Evolutionary conservation across 441 rosid species (phyloP), one percentile per base, ranked within the genome.

Genomic region (Capsella rubella): DNA sequence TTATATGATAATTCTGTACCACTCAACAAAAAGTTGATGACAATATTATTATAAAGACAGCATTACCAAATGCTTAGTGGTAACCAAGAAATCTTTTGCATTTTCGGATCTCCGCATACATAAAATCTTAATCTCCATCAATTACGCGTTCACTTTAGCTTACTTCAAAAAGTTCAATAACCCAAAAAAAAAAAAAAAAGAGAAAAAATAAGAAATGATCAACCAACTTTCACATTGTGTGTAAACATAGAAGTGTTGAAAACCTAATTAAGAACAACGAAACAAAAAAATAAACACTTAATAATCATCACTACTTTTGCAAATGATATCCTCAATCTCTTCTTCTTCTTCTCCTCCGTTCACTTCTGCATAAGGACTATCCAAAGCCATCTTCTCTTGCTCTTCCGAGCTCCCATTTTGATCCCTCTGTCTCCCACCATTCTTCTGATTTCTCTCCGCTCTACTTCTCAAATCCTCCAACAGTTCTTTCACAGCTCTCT

Each of bases 351-450:
- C 50, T 25, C 13, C 70, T 31, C 18, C 6, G 6, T 29, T 43
- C 18, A 81, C 87, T 45, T 62, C 67, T 25, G 69, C 86, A 61
- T 66, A 77, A 43, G 87, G 84, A 71, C 78, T 85, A 29, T 85
- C 92, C 78, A 88, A 72, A 54, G 94, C 86, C 69, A 91, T 84
- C 78, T 88, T 90, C 77, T 90, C 91, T 62, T 87, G 87, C 72
- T 87, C 97, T 54, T 85, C 87, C 12, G 70, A 74, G 15, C 50
- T 81, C 40, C 72, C 71, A 16, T 62, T 64, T 28, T 65, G 78
- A 65, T 52, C 77, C 31, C 67, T 74, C 12, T 37, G 11, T 4
- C 75, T 72, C 7, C 82, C 77, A 58, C 25, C 25, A 21, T 53
- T 58, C 49, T 79, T 79, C 63, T 52, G 18, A 25, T 78, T 83